Conservation (phyloP, 805 yeast species). For the Candida patagonica region DNA sequence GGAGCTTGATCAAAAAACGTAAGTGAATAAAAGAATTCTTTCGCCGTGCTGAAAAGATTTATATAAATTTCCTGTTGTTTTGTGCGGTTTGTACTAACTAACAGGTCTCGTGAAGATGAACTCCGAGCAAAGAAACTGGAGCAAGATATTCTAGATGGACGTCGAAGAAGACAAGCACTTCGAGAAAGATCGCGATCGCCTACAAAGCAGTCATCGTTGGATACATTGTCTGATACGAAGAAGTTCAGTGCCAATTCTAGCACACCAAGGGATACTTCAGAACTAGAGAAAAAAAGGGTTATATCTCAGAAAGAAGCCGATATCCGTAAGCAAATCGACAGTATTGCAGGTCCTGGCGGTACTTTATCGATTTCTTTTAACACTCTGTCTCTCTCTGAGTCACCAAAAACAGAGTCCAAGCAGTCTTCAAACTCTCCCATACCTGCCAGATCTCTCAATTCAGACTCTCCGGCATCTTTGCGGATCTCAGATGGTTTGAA, state of each 20-base stretch:
- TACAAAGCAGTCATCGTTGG: background rate
- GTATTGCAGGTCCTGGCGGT: slow-evolving; percentile 2
- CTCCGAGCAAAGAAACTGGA: slow-evolving; percentile 23
- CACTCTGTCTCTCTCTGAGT: too few relatives aligned
- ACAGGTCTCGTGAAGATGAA: slow-evolving; percentile 23
- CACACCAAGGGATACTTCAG: background rate
- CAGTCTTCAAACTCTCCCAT: background rate
- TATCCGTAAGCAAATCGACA: background rate
- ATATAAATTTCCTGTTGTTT: too few relatives aligned
- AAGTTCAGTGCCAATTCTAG: background rate
- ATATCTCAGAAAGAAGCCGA: slow-evolving; percentile 1
- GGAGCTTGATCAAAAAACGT: slow-evolving; percentile 25
- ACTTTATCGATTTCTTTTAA: background rate
- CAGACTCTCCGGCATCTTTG: too few relatives aligned
- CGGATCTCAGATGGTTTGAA: too few relatives aligned
- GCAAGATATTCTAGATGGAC: slow-evolving; percentile 23
- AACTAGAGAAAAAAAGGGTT: background rate
- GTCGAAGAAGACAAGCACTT: slow-evolving; percentile 20
- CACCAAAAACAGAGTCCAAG: background rate
- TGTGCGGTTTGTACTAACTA: background rate
- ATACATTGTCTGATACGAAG: background rate
- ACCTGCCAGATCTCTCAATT: background rate
- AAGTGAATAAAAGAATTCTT: slow-evolving; percentile 10
- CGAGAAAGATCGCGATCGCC: slow-evolving; percentile 19
- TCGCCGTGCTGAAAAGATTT: too few relatives aligned